Evolutionary conservation across 306 rosid genomes (phyloP).

Genomic region (Quercus wislizeni): DNA sequence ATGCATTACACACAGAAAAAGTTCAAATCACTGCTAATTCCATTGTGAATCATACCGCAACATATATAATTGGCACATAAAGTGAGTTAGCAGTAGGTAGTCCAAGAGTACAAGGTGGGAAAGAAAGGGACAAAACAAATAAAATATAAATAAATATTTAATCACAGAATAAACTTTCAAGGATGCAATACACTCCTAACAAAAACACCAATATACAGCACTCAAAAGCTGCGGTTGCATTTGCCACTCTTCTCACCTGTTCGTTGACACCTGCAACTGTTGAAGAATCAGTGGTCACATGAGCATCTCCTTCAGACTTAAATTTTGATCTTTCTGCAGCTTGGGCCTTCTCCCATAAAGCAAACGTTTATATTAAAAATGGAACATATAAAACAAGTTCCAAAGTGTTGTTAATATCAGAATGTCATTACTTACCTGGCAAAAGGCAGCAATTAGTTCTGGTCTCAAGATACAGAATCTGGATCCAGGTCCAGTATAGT

Average conservation of each 20-base stretch:
- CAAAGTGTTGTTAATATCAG: not conserved
- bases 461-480: constrained; percentile 86
- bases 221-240: constrained; percentile 16
- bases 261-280: not conserved
- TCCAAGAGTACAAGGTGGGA: not conserved
- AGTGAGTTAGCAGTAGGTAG: not conserved
- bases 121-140: not conserved
- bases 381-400: not conserved
- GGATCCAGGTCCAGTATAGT: constrained; percentile 78
- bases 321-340: constrained; percentile 52
- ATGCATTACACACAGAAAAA: not conserved
- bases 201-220: not conserved
- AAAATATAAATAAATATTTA: not conserved
- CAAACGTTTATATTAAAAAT: constrained; percentile 20
- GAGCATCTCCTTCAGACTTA: constrained; percentile 45
- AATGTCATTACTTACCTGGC: constrained; percentile 52
- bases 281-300: constrained; percentile 31
- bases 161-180: not conserved
- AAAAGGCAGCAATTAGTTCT: constrained; percentile 76
- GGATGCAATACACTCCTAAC: not conserved
- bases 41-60: not conserved
- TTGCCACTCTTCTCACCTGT: constrained; percentile 33
- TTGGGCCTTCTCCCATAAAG: constrained; percentile 53
- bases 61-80: not conserved
- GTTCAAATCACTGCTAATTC: not conserved